Evolutionary conservation across 495 filamentous ascomycete genomes (phyloP), one percentile per base, ranked within the genome.

Genomic region (Aeminium ludgeri): DNA sequence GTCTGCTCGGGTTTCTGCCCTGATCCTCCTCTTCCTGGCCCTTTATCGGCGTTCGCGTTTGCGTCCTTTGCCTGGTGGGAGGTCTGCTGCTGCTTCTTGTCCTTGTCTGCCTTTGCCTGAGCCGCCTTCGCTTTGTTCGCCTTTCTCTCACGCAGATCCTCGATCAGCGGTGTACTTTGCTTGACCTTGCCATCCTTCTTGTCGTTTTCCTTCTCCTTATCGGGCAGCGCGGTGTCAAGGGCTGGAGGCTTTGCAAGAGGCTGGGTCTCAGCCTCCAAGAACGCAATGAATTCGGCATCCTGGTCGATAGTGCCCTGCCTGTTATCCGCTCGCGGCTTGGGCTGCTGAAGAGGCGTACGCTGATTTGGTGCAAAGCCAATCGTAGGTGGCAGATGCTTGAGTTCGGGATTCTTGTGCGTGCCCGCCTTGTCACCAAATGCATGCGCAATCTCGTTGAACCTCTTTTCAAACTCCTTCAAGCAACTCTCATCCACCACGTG

Each of bases 251-350:
- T 76, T 6, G 65, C 60, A 20, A 80, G 70, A 0, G 85, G 85
- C 38, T 82, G 79, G 2, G 86, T 89, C 7, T 94, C 69, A 36
- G 72, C 77, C 57, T 91, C 82, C 6, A 97, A 71, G 53, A 96
- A 97, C 16, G 72, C 72, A 60, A 93, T 91, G 48, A 96, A 96
- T 42, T 96, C 89, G 0, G 79, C 74, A 55, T 97, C 89, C 51
- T 87, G 84, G 49, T 97, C 89, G 43, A 97, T 95, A 4, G 83
- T 91, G 32, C 91, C 89, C 56, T 92, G 82, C 2, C 87, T 76
- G 43, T 72, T 72, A 66, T 97, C 89, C 34, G 72, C 70, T 17
- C 83, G 76, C 29, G 66, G 65, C 51, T 69, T 77, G 44, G 76
- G 80, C 28, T 36, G 20, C 23, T 38, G 33, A 6, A 66, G 66